Conservation (phyloP, 2,329 filamentous ascomycete species). For the Capronia epimyces region DNA sequence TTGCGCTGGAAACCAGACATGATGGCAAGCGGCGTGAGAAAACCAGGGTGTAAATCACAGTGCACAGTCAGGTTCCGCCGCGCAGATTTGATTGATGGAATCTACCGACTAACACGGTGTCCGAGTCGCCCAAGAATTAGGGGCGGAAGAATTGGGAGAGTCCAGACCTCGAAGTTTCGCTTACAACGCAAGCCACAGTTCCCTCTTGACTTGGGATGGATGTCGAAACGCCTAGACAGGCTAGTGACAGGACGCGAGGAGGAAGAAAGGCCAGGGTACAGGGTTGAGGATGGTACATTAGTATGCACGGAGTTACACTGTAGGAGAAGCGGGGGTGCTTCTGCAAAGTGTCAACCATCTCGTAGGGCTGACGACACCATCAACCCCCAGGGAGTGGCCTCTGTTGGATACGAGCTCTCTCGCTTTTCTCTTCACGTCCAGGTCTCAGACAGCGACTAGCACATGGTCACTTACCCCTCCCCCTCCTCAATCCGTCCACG, state of each 20-base stretch:
- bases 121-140: neutral
- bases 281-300: neutral
- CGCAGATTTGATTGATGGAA: too few species aligned
- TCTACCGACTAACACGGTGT: neutral
- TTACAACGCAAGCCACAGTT: conserved; percentile 20
- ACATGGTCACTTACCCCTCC: neutral
- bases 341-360: too few species aligned
- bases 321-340: neutral
- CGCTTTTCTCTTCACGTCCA: too few species aligned
- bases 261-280: neutral
- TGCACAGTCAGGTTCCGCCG: too few species aligned
- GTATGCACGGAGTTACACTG: too few species aligned
- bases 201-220: neutral
- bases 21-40: too few species aligned
- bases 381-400: too few species aligned
- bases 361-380: too few species aligned
- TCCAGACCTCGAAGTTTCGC: conserved; percentile 20
- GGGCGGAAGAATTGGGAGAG: conserved; percentile 4
- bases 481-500: neutral
- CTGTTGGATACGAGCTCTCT: too few species aligned
- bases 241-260: neutral
- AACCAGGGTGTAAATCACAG: too few species aligned
- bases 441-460: too few species aligned
- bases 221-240: neutral
- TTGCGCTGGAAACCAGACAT: too few species aligned